Evolutionary conservation across 805 yeast species (phyloP), one percentile per base, ranked within the genome.

Genomic region (Ogataea salicorniae): DNA sequence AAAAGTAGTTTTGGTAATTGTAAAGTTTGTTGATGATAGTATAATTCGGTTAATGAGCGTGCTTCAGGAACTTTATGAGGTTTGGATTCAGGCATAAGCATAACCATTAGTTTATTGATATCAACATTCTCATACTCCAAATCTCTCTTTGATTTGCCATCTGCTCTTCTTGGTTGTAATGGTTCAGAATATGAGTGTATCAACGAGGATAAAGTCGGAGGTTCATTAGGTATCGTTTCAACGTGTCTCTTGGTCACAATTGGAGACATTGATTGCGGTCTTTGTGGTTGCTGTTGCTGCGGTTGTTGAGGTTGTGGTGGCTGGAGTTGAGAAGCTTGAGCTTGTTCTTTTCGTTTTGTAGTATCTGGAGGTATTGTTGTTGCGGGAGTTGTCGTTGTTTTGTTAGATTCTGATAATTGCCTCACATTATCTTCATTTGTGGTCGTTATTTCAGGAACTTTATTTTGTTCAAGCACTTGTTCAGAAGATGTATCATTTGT

Each of bases 21-120:
- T 39, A 90, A 71, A 0, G 96, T 85, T 61, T 92, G 97, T 1
- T 96, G 87, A 45, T 87, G 76, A 59, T 89, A 90, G 59, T 86
- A 87, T 31, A 92, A 68, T 59, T 94, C 97, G 0, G 96, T 87
- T 50, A 92, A 70, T 1, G 97, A 84, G 7, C 80, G 68, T 4
- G 81, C 74, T 41, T 77, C 79, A 0, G 81, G 72, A 9, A 80
- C 69, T 51, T 75, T 77, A 6, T 80, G 76, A 1, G 85, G 85
- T 18, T 72, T 62, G 2, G 58, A 62, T 41, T 77, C 82, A 15
- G 79, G 79, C 71, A 77, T 67, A 7, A 79, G 44, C 47, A 79
- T 59, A 22, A 73, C 72, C 43, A 76, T 59, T 1, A 74, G 58
- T 31, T 77, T 75, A 34, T 68, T 67, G 7, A 73, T 66, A 48